Base-by-base conservation (phyloP, 495 filamentous ascomycete species). In the Trichoderma orchidacearum region DNA sequence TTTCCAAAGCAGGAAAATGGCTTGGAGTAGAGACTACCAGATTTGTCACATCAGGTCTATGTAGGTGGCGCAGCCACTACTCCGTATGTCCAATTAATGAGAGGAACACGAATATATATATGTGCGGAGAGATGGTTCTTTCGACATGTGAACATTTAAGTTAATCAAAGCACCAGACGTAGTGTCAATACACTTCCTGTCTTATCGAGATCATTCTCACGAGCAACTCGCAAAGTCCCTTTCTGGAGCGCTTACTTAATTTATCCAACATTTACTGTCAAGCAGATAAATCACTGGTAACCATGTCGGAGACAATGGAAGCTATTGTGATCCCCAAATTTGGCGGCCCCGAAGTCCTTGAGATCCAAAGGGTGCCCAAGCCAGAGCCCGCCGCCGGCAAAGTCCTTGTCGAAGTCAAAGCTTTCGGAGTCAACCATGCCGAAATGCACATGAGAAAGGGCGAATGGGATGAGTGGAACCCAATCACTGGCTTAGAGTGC, bases 401-500 rank as follows among this genome's bases (percentile, higher is more conserved):
- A 36, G 74, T 65, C 0, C 41, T 73, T 0, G 70, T 77, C 54
- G 35, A 62, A 29, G 61, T 78, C 57, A 66, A 68, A 52, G 70
- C 75, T 27, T 76, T 77, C 57, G 74, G 75, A 8, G 51, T 76
- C 38, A 76, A 79, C 57, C 72, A 75, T 61, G 74, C 74, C n/a
- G 73, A 78, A 59, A 73, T 72, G 67, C 71, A 75, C 63, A 74
- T 76, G 74, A 71, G 75, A 30, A 66, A 65, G 53, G 74, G 75
- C n/a, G 73, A 78, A 64, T 77, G 74, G 74, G 70, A 63, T 55
- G 74, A 75, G 50, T 72, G 61, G 58, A 68, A 66, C 50, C 69
- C 69, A 17, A 68, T 77, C 51, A 71, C 60, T 35, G 74, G 74
- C 2, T 59, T 76, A 27, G 75, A 79, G 58, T 77, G 74, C 58